phyloP scores from a whole-genome alignment of 108 stramenopile species.

The Cyclotella kingstonii region DNA sequence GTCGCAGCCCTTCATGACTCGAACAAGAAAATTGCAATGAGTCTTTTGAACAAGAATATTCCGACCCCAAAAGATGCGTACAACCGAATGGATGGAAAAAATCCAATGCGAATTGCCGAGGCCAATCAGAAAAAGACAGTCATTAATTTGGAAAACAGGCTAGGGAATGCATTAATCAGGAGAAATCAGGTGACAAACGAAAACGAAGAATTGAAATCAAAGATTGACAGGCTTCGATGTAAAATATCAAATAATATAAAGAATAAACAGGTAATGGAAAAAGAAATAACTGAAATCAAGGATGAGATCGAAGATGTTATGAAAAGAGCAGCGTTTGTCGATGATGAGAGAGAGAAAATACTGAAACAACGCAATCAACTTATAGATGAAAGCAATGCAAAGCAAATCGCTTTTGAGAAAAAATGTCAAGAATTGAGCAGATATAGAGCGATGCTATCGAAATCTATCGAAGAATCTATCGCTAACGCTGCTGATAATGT shows the following conservation, averaged over 20 bases:
- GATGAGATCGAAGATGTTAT: conserved; percentile 55
- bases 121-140: conserved; percentile 66
- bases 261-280: conserved; percentile 49
- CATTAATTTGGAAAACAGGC: conserved; percentile 58
- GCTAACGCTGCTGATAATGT: conserved; percentile 52
- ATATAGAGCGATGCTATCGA: conserved; percentile 42
- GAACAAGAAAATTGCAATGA: conserved; percentile 62
- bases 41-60: conserved; percentile 54
- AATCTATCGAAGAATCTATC: conserved; percentile 57
- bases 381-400: conserved; percentile 32
- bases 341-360: conserved; percentile 59
- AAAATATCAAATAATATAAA: conserved; percentile 55
- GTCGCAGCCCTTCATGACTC: conserved; percentile 45
- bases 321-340: conserved; percentile 49
- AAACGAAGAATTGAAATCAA: conserved; percentile 51
- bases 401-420: conserved; percentile 33
- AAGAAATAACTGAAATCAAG: conserved; percentile 47
- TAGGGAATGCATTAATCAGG: conserved; percentile 61
- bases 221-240: conserved; percentile 63
- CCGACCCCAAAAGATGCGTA: conserved; percentile 69
- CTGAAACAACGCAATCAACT: conserved; percentile 46
- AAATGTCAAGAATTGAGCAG: conserved; percentile 27
- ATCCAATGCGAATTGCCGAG: conserved; percentile 64
- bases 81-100: conserved; percentile 64
- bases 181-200: conserved; percentile 56